Percentiles rank a stretch among this genome's conserved stretches.
Conservation (phyloP, 1,284 basidiomycete genomes). For the Fistulinella cinereoalba region DNA sequence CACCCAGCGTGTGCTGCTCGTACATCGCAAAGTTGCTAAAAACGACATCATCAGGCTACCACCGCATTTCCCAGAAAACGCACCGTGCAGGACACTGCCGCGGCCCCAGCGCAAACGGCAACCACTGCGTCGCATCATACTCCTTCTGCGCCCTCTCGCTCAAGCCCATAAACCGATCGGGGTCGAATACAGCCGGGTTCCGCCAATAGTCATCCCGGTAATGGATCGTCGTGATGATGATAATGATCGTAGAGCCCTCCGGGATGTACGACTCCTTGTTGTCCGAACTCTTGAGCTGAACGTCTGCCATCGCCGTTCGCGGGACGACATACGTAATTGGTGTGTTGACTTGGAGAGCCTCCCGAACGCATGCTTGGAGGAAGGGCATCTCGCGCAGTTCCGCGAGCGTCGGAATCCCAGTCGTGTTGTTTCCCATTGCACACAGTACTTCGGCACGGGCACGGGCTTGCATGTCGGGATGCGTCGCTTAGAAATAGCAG, state of each 20-base stretch:
- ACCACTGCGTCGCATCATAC: constrained; percentile 1
- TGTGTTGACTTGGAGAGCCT: background rate
- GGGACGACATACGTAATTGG: constrained; percentile 1
- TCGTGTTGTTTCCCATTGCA: background rate
- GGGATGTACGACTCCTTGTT: background rate
- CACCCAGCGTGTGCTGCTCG: background rate
- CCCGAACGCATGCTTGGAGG: constrained; percentile 1
- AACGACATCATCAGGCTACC: background rate
- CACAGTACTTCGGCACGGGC: background rate
- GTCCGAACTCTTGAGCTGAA: background rate
- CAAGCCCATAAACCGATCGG: background rate
- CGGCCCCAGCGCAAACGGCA: constrained; percentile 1
- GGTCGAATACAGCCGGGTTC: constrained; percentile 1
- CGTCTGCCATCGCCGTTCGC: background rate
- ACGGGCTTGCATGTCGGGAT: background rate
- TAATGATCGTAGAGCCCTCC: background rate
- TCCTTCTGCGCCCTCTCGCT: background rate
- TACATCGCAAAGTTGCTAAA: constrained; percentile 2
- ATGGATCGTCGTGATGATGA: constrained; percentile 2
- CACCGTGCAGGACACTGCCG: constrained; percentile 2
- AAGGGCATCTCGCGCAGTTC: constrained; percentile 1
- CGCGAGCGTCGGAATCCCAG: background rate
- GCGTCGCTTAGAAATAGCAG: background rate
- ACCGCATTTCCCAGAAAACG: background rate
- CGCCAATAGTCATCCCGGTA: constrained; percentile 2